These are phyloP conservation scores for Fusarium staphyleae DNA, from an alignment of 2,329 filamentous ascomycete species.

Conservation along the genomic window DNA sequence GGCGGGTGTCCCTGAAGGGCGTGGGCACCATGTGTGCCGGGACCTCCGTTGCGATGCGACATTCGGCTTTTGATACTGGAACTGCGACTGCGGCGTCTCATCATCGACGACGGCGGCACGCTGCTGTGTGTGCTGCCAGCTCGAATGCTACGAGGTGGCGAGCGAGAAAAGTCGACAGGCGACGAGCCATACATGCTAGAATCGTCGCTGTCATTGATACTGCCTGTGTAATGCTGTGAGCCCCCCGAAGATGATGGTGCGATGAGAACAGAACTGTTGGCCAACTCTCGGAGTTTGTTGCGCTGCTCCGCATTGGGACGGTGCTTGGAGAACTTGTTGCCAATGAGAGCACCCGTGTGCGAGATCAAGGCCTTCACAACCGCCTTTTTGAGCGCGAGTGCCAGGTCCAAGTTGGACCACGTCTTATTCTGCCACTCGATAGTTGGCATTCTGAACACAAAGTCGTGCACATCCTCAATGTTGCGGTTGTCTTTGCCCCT, in stretches of 20 bases:
- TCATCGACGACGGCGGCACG: slow-evolving; percentile 50
- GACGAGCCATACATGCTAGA: slow-evolving; percentile 62
- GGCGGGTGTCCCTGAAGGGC: slow-evolving; percentile 32
- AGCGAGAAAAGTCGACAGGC: slow-evolving; percentile 65
- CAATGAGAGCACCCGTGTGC: slow-evolving; percentile 94
- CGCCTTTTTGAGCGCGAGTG: slow-evolving; percentile 90
- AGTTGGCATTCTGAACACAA: slow-evolving; percentile 93
- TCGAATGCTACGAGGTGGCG: slow-evolving; percentile 61
- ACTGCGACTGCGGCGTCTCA: slow-evolving; percentile 57
- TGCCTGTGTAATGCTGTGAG: slow-evolving; percentile 50
- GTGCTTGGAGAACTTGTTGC: slow-evolving; percentile 94
- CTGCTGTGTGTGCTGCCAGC: slow-evolving; percentile 57
- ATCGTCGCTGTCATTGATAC: slow-evolving; percentile 62
- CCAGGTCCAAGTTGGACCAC: slow-evolving; percentile 96
- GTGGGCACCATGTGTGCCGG: slow-evolving; percentile 31
- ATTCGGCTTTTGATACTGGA: slow-evolving; percentile 59
- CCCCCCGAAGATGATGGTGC: slow-evolving; percentile 52
- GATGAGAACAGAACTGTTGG: slow-evolving; percentile 75
- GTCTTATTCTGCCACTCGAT: slow-evolving; percentile 99
- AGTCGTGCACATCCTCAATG: slow-evolving; percentile 94
- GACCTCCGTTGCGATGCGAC: slow-evolving; percentile 50
- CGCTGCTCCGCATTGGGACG: slow-evolving; percentile 82
- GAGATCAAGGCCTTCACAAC: slow-evolving; percentile 93
- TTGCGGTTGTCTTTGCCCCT: slow-evolving; percentile 96
- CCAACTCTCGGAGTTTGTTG: slow-evolving; percentile 80